These are phyloP conservation scores for Claviceps citrina DNA, from an alignment of 2,329 filamentous ascomycete species.

Conservation along the genomic window DNA sequence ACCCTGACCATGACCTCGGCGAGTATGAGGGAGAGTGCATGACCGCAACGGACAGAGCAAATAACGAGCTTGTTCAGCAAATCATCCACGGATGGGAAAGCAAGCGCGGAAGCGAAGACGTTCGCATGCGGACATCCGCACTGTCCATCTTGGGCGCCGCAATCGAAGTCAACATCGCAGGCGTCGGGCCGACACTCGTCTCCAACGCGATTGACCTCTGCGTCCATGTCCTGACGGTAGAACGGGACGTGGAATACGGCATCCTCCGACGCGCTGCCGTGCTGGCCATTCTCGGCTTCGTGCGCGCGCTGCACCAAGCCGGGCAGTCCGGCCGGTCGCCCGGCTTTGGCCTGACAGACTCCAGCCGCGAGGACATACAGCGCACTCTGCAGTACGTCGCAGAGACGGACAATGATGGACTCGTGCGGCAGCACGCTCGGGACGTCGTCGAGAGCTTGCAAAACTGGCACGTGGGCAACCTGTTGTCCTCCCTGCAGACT, in stretches of 20 bases:
- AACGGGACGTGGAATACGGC: constrained; percentile 41
- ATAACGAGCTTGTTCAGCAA: constrained; percentile 35
- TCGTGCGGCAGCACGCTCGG: constrained; percentile 51
- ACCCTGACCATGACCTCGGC: constrained; percentile 16
- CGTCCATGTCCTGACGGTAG: constrained; percentile 46
- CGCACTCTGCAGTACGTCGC: constrained; percentile 48
- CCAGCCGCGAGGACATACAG: constrained; percentile 45
- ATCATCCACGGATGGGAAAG: constrained; percentile 56
- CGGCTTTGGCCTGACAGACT: constrained; percentile 37
- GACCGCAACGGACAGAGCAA: constrained; percentile 27
- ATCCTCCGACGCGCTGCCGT: constrained; percentile 55
- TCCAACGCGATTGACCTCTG: constrained; percentile 46
- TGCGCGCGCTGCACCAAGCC: constrained; percentile 42
- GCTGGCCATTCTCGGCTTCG: constrained; percentile 44
- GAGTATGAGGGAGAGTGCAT: constrained; percentile 24
- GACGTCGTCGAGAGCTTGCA: constrained; percentile 54
- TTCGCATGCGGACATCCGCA: constrained; percentile 54
- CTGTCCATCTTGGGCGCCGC: constrained; percentile 47
- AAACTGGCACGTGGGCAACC: constrained; percentile 39
- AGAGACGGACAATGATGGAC: constrained; percentile 48
- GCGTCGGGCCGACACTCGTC: constrained; percentile 36
- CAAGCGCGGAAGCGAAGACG: constrained; percentile 49
- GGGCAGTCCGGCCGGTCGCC: constrained; percentile 29
- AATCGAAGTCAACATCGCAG: constrained; percentile 45
- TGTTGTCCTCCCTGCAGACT: constrained; percentile 27